phyloP scores from a whole-genome alignment of 176 grass and related monocot species.

The Musa acuminata region DNA sequence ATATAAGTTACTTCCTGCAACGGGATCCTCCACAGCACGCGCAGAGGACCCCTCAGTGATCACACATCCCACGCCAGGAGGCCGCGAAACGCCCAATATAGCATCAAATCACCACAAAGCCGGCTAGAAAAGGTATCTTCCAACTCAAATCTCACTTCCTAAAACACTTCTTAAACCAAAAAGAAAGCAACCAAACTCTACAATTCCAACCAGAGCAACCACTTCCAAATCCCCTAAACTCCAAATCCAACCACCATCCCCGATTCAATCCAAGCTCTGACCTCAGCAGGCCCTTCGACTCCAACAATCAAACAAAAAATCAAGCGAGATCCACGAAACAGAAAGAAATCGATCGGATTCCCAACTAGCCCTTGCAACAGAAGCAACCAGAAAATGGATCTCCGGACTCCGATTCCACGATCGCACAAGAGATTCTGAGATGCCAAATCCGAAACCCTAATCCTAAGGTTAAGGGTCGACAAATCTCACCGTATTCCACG shows the following conservation, averaged over 20 bases:
- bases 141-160: background rate
- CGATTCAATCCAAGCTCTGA: background rate
- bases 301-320: no score
- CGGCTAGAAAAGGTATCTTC: background rate
- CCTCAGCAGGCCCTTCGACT: no score
- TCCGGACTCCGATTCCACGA: background rate
- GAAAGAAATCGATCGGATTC: background rate
- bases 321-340: background rate
- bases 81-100: conserved; percentile 1
- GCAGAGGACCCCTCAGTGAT: conserved; percentile 57
- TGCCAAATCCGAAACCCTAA: no score
- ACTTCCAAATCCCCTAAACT: background rate
- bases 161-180: background rate
- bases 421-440: no score
- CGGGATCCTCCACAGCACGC: conserved; percentile 58
- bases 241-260: background rate
- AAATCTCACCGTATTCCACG: background rate
- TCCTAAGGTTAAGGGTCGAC: no score
- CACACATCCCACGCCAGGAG: conserved; percentile 29
- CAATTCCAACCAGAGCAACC: background rate
- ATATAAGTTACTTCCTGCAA: conserved; percentile 31
- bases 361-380: background rate
- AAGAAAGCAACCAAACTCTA: background rate
- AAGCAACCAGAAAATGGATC: background rate
- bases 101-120: background rate